phyloP scores from a whole-genome alignment of 345 rosid genomes.

The Aethionema arabicum region DNA sequence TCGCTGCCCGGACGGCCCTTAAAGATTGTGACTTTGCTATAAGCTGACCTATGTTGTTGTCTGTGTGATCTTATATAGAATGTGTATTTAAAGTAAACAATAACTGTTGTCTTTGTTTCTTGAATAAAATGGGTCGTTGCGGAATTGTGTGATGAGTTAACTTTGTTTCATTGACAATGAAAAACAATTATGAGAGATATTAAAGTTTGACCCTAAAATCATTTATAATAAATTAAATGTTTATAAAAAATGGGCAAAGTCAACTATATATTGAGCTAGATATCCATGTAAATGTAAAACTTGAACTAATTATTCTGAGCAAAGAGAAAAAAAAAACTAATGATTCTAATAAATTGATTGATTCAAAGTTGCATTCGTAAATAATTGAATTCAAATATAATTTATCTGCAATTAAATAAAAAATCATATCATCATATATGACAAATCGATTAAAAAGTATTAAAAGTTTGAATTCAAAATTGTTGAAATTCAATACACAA shows the following conservation, averaged over 20 bases:
- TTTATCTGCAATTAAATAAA: background rate
- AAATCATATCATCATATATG: background rate
- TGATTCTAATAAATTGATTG: background rate
- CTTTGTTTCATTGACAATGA: background rate
- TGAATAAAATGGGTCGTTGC: conserved; percentile 15
- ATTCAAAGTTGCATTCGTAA: background rate
- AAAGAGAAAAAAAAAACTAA: too few relatives aligned
- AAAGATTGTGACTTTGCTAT: conserved; percentile 14
- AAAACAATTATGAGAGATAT: too few relatives aligned
- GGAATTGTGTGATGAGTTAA: background rate
- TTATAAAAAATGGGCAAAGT: background rate
- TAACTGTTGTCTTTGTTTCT: background rate
- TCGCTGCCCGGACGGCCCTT: conserved; percentile 27
- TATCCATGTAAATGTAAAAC: conserved; percentile 4
- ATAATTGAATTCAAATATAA: conserved; percentile 3
- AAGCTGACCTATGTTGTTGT: background rate
- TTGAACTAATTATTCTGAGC: background rate
- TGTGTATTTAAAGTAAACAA: conserved; percentile 13
- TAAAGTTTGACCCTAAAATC: too few relatives aligned
- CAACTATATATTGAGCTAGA: background rate
- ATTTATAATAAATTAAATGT: too few relatives aligned
- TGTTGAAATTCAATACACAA: background rate
- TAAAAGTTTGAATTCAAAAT: conserved; percentile 18
- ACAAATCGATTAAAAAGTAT: conserved; percentile 5
- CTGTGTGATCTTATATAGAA: background rate